Base-by-base conservation (phyloP, 805 yeast genomes). In the Pichia manshurica region DNA sequence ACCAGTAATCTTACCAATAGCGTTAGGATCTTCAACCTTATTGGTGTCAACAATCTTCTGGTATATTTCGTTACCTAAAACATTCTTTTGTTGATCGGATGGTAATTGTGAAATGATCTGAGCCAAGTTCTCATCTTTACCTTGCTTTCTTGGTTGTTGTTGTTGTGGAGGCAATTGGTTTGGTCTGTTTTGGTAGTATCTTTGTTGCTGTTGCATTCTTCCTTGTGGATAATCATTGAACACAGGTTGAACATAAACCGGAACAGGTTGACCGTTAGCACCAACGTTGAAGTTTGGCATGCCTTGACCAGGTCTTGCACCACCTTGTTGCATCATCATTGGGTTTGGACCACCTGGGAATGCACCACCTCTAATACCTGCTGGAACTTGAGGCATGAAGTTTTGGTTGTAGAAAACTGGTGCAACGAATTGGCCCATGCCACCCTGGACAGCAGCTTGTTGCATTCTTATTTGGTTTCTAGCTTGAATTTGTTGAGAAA, bases 1-100 rank as follows among this genome's bases (percentile, higher is more conserved):
- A 76, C 98, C 97, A 57, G 99, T 93, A 68, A 93, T 87, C 77
- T 90, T 91, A 74, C 96, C 96, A 58, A 97, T 97, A 64, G 96
- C 88, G 72, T 89, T 96, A 50, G 84, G 85, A 65, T 89, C 95
- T 61, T 82, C 81, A 62, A 90, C 87, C 73, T 85, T 85, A 64
- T 87, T 89, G 54, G 87, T 81, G 57, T 89, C 81, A 56, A 84
- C 82, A 64, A 93, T 85, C 79, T 82, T 87, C 65, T 95, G 89
- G 79, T 91, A 93, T 66, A 93, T 78, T 67, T 89, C 95, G 79
- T 93, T 97, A 74, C 99, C 99, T 67, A 93, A 80, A 66, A 89
- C 79, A 80, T 95, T 91, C 87, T 91, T 91, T 77, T 89, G 96
- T 73, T 87, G 91, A 66, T 84, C 93, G 64, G 81, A 87, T 67